A percentile compares a stretch with the other conserved stretches of the same genome.
Conservation (phyloP, 1,284 basidiomycete species). For the Mrakiaceae sp. region DNA sequence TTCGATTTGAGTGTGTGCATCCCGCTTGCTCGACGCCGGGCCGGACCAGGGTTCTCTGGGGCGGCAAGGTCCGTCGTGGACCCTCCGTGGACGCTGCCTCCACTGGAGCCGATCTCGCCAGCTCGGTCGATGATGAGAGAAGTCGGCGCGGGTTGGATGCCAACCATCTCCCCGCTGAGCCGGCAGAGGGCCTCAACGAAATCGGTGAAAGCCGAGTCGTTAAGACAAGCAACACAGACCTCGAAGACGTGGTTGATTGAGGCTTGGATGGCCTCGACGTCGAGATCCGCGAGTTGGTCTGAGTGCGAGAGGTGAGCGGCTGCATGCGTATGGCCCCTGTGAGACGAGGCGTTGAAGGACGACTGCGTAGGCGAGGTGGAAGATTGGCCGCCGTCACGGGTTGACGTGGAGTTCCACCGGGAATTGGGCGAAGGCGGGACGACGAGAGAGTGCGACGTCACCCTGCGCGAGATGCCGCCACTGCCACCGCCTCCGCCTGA, state of each 20-base stretch:
- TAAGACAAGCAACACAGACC: conserved; percentile 58
- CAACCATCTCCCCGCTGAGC: conserved; percentile 78
- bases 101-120: conserved; percentile 4
- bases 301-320: neutral
- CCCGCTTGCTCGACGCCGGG: conserved; percentile 58
- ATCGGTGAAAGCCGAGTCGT: conserved; percentile 66
- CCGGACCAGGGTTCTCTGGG: neutral
- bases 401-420: too few species aligned
- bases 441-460: too few species aligned
- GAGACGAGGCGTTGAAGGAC: neutral
- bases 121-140: too few species aligned
- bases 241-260: conserved; percentile 74
- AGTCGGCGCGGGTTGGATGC: conserved; percentile 45
- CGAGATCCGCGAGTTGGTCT: conserved; percentile 39
- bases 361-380: too few species aligned
- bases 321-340: neutral
- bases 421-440: too few species aligned
- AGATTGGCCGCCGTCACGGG: too few species aligned
- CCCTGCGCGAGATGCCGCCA: too few species aligned
- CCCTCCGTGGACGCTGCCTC: neutral
- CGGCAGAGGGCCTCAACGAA: conserved; percentile 75
- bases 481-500: neutral
- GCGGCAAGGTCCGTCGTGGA: conserved; percentile 2
- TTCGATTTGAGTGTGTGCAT: conserved; percentile 65
- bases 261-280: conserved; percentile 56